Conservation (phyloP, 163 green algal species). For the Chlamydomonas reinhardtii region DNA sequence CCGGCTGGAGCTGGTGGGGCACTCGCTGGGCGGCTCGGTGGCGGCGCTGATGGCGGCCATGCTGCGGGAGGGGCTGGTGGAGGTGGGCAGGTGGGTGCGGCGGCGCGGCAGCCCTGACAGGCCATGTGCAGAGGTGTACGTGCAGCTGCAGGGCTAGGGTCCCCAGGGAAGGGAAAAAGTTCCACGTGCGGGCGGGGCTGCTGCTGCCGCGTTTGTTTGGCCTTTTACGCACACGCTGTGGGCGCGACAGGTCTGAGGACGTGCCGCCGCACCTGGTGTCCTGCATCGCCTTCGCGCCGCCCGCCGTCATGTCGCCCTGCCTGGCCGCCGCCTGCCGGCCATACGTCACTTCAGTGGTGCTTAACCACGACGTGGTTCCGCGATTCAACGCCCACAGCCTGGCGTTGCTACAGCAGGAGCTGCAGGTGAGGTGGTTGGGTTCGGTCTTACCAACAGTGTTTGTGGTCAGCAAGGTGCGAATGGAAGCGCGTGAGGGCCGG, state of each 20-base stretch:
- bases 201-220: no score
- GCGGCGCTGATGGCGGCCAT: conserved; percentile 76
- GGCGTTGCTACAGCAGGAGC: conserved; percentile 20
- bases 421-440: neutral
- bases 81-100: conserved; percentile 14
- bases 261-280: conserved; percentile 20
- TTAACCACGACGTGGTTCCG: conserved; percentile 34
- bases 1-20: conserved; percentile 44
- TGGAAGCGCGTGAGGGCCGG: no score
- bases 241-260: neutral
- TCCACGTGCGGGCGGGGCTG: no score
- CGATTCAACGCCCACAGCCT: conserved; percentile 40
- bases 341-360: conserved; percentile 40
- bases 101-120: no score
- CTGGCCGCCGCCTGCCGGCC: conserved; percentile 13
- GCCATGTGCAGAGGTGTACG: no score
- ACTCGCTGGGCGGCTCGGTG: conserved; percentile 50
- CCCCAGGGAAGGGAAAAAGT: no score
- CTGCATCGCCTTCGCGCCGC: conserved; percentile 26
- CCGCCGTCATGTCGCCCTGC: neutral
- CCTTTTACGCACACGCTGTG: no score
- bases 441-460: no score
- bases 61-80: conserved; percentile 55
- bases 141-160: no score
- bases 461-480: neutral